phyloP scores from a whole-genome alignment of 768 basidiomycete genomes.

The Calocera cornea region DNA sequence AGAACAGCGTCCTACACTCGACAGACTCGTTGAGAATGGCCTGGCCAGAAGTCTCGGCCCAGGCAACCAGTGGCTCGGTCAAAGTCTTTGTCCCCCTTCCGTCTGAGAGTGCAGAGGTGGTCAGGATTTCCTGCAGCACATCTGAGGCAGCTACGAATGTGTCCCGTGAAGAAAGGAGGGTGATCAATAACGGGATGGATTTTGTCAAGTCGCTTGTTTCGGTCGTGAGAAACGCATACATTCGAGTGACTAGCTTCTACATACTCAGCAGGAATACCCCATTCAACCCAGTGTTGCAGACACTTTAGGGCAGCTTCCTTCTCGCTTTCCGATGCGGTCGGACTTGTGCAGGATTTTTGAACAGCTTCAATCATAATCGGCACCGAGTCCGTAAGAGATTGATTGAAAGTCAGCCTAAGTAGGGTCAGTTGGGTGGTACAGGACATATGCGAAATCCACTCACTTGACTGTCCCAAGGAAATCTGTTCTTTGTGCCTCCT shows the following conservation, averaged over 20 bases:
- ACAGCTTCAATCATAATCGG: constrained; percentile 62
- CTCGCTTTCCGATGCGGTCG: constrained; percentile 31
- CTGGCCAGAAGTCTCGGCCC: constrained; percentile 48
- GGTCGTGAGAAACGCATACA: neutral
- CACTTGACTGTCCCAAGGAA: constrained; percentile 60
- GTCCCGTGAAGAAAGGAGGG: neutral
- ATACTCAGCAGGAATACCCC: constrained; percentile 52
- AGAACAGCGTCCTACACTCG: too few relatives aligned
- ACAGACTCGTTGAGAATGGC: constrained; percentile 32
- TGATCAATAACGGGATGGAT: neutral
- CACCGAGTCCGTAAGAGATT: constrained; percentile 51
- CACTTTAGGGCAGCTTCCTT: constrained; percentile 62
- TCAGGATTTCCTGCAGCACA: constrained; percentile 63
- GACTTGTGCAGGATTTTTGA: constrained; percentile 38
- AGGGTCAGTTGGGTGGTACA: neutral
- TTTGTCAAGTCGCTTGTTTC: neutral
- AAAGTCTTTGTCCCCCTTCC: constrained; percentile 56
- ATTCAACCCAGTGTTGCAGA: constrained; percentile 68
- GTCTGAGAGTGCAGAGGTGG: constrained; percentile 55
- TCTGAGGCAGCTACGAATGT: constrained; percentile 23
- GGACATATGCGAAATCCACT: constrained; percentile 20
- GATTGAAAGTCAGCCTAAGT: constrained; percentile 46
- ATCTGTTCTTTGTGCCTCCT: constrained; percentile 67
- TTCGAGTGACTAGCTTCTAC: constrained; percentile 17
- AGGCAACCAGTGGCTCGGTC: constrained; percentile 76